Base-by-base conservation (phyloP, 2,329 filamentous ascomycete genomes). In the Fusarium hostae region DNA sequence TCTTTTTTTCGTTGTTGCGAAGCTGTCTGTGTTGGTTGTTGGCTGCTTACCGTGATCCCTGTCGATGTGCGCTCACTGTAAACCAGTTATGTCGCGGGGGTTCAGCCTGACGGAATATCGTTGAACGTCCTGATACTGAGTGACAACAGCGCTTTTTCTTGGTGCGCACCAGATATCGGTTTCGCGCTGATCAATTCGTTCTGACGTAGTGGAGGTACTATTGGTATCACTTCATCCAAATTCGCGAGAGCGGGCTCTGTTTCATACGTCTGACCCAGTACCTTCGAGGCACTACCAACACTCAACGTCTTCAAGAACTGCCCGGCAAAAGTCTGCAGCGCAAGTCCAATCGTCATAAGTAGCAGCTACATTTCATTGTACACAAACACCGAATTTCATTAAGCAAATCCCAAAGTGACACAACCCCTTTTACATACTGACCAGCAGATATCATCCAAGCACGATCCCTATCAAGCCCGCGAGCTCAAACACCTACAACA, bases 311-410 rank as follows among this genome's bases (percentile, higher is more conserved):
- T 26, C 1, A 3, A 28, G 18, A n/a, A 47, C 44, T n/a, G 6
- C 0, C 26, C 11, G 6, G 9, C 4, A 6, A 22, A 16, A 22
- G 6, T 12, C 13, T 26, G 12, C 11, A 18, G 16, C 15, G 3
- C 4, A 28, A n/a, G 9, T 28, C 5, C 0, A 7, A 15, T 30
- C 2, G 4, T n/a, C 2, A 18, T 7, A 18, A 2, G 8, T 32
- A 32, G 2, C 15, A 22, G 45, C 2, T 12, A 0, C 7, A 9
- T 3, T 30, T 9, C 26, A 30, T 0, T 4, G 3, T 0, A 11
- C 2, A n/a, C n/a, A 9, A 20, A 8, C 15, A 16, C 13, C 0
- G 1, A 6, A 16, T 32, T 7, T 6, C 7, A 32, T 30, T 18
- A 9, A 32, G 8, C 1, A 5, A 22, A 32, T 6, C n/a, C 6